These are phyloP conservation scores for Aspergillus fischeri DNA, from an alignment of 2,329 filamentous ascomycete genomes.

Conservation along the genomic window DNA sequence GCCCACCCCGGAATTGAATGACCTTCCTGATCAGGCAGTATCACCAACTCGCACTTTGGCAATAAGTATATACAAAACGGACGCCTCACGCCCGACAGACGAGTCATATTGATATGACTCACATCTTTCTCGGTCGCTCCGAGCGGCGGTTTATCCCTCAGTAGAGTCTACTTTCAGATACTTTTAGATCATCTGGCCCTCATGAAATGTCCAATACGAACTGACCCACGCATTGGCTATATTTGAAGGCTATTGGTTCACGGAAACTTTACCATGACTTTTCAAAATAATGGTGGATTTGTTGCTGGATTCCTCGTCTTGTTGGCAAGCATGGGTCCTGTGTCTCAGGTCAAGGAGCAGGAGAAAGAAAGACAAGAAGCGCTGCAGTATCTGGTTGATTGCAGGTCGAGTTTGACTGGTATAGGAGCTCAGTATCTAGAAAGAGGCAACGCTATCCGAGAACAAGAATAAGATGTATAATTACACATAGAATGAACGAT, in stretches of 20 bases:
- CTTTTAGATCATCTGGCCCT: neutral
- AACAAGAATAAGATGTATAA: neutral
- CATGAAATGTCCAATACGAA: neutral
- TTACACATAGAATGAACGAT: neutral
- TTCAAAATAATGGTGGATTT: constrained; percentile 27
- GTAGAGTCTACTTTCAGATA: neutral
- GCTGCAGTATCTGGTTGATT: neutral
- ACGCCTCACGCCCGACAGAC: neutral
- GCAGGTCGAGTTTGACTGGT: neutral
- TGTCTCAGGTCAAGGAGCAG: neutral
- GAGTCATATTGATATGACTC: neutral
- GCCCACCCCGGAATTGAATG: neutral
- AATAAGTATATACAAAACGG: neutral
- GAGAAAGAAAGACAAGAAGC: neutral
- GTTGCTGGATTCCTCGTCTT: constrained; percentile 19
- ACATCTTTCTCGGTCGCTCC: no score
- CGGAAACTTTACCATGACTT: neutral
- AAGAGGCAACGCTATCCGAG: neutral
- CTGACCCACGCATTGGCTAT: neutral
- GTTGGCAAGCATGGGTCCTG: constrained; percentile 24
- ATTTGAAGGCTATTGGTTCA: constrained; percentile 6
- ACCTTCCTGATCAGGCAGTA: constrained; percentile 11
- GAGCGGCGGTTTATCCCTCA: no score
- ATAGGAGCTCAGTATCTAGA: neutral
- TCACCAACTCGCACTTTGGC: constrained; percentile 2